phyloP scores from a whole-genome alignment of 2,329 filamentous ascomycete genomes.

The Sporothrix humicola region DNA sequence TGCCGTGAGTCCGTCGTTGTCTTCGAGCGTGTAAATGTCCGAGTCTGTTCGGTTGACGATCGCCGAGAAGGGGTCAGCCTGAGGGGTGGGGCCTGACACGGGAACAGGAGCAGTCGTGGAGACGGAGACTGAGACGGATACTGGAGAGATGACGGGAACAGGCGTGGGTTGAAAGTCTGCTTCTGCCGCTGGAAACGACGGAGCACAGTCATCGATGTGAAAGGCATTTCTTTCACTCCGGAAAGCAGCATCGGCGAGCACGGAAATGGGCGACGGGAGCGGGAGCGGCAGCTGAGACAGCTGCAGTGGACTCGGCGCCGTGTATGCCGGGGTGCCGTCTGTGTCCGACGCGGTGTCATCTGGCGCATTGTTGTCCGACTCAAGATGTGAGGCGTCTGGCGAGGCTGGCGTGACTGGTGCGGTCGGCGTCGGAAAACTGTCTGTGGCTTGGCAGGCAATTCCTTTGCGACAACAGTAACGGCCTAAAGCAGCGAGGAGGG shows the following conservation, averaged over 20 bases:
- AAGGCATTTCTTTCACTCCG: too few relatives aligned
- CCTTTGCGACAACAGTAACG: slow-evolving; percentile 30
- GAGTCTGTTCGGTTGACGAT: slow-evolving; percentile 33
- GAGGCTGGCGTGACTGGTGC: neutral
- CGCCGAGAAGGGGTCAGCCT: neutral
- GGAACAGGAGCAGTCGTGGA: neutral
- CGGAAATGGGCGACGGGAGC: slow-evolving; percentile 13
- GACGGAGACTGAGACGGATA: neutral
- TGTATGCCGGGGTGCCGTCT: neutral
- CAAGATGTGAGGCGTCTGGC: too few relatives aligned
- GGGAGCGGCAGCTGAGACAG: neutral
- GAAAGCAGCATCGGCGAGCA: slow-evolving; percentile 17
- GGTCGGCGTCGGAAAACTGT: neutral
- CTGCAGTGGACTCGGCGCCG: neutral
- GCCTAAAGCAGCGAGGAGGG: too few relatives aligned
- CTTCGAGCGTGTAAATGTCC: slow-evolving; percentile 49
- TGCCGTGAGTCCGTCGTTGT: slow-evolving; percentile 50
- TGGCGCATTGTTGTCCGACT: too few relatives aligned
- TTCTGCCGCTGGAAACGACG: neutral
- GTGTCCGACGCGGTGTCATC: neutral
- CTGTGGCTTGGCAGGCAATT: slow-evolving; percentile 26
- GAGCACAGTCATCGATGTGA: too few relatives aligned
- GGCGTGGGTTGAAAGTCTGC: neutral
- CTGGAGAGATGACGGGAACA: neutral
- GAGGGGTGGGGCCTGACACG: too few relatives aligned